Evolutionary conservation across 1,284 basidiomycete species (phyloP).

Genomic region (Leccinum huronense): DNA sequence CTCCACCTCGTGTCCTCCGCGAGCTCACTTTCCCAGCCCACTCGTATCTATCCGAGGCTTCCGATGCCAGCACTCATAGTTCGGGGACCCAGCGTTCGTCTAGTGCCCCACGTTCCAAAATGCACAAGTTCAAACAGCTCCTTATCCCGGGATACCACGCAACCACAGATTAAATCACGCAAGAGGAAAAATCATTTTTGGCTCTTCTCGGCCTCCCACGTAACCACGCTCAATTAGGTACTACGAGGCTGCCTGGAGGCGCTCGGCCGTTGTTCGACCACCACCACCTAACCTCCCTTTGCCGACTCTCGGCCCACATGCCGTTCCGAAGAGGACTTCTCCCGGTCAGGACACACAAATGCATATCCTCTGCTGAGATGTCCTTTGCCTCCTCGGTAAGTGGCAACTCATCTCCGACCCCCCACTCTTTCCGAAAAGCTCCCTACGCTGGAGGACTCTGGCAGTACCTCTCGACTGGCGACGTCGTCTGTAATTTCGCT

Average conservation of each 20-base stretch:
- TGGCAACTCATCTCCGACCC: conserved; percentile 35
- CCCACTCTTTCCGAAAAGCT: conserved; percentile 25
- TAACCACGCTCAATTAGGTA: conserved; percentile 53
- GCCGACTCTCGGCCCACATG: conserved; percentile 20
- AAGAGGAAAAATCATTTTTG: conserved; percentile 29
- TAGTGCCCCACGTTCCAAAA: conserved; percentile 39
- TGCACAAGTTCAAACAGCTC: conserved; percentile 32
- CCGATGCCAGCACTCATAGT: conserved; percentile 11
- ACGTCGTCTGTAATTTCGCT: conserved; percentile 75
- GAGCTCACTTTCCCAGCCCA: conserved; percentile 66
- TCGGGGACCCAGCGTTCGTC: conserved; percentile 9
- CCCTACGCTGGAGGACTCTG: conserved; percentile 56
- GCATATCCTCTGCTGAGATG: conserved; percentile 41
- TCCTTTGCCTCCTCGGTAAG: conserved; percentile 48
- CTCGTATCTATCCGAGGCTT: conserved; percentile 27
- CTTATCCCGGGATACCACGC: conserved; percentile 21
- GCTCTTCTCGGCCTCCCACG: conserved; percentile 37
- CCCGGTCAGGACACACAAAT: conserved; percentile 37
- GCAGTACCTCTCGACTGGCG: conserved; percentile 67
- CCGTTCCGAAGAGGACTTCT: conserved; percentile 42
- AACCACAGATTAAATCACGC: conserved; percentile 18
- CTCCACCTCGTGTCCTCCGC: conserved; percentile 41
- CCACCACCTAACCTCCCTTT: conserved; percentile 17
- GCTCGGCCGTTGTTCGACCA: conserved; percentile 23
- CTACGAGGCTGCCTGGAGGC: conserved; percentile 56